These are phyloP conservation scores for Ceriops zippeliana DNA, from an alignment of 345 rosid species.

Conservation along the genomic window DNA sequence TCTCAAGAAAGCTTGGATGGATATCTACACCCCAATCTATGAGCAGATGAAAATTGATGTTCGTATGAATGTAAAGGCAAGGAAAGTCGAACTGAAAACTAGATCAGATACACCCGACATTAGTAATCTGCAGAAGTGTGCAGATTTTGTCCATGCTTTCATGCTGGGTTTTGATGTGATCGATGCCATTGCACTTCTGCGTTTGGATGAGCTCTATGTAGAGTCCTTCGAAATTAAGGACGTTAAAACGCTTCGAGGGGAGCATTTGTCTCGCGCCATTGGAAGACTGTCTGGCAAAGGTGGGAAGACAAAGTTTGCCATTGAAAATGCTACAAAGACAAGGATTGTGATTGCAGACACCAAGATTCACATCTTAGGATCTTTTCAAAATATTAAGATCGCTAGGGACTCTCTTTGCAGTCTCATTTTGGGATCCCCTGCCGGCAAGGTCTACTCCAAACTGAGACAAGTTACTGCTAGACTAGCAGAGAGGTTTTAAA, in stretches of 20 bases:
- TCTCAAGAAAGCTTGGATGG: slow-evolving; percentile 83
- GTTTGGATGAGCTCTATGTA: slow-evolving; percentile 73
- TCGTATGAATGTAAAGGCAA: slow-evolving; percentile 79
- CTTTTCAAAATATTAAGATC: slow-evolving; percentile 72
- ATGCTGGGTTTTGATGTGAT: slow-evolving; percentile 80
- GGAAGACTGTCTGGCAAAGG: slow-evolving; percentile 88
- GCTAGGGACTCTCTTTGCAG: slow-evolving; percentile 86
- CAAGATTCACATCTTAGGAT: slow-evolving; percentile 74
- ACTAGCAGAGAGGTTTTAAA: slow-evolving; percentile 24
- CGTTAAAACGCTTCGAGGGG: slow-evolving; percentile 76
- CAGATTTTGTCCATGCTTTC: slow-evolving; percentile 86
- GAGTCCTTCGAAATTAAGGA: slow-evolving; percentile 91
- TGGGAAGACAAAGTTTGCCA: slow-evolving; percentile 82
- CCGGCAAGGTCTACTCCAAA: slow-evolving; percentile 42
- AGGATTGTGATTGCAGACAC: slow-evolving; percentile 84
- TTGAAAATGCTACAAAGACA: slow-evolving; percentile 80
- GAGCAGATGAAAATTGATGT: slow-evolving; percentile 89
- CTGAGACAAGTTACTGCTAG: slow-evolving; percentile 31
- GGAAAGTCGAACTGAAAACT: slow-evolving; percentile 77
- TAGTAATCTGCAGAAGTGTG: slow-evolving; percentile 73
- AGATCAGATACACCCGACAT: slow-evolving; percentile 65
- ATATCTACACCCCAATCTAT: slow-evolving; percentile 64
- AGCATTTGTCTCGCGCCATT: slow-evolving; percentile 81
- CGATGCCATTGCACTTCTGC: slow-evolving; percentile 71
- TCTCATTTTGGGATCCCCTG: slow-evolving; percentile 85